Evolutionary conservation across 441 rosid genomes (phyloP), one percentile per base, ranked within the genome.

Genomic region (Raphanus hybrid): DNA sequence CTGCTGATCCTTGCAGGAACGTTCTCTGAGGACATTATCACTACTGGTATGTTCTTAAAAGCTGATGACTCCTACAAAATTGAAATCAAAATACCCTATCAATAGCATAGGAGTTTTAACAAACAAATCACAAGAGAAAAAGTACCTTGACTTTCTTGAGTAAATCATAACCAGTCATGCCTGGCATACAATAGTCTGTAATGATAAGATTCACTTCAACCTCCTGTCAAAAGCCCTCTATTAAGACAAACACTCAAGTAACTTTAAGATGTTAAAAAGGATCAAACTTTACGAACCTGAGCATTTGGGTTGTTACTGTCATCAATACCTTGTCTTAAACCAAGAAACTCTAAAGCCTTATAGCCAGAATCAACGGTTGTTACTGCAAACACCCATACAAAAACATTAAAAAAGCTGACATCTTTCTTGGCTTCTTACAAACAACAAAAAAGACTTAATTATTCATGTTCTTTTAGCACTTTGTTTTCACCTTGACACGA

Each of bases 151-250:
- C 78, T 87, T 84, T 88, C 84, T 84, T 90, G 78, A 90, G 92
- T 75, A 90, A 80, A 85, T 90, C 92, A 84, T 85, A 90, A 70
- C 92, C 92, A 43, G 91, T 88, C 94, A 90, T 87, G 79, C 90
- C 94, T 10, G 92, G 94, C 94, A 90, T 90, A 81, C 92, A 87
- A 67, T 85, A 90, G 66, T 90, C 92, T 37, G 94, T 90, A 15
- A 90, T 88, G 16, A 90, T 82, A 59, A 90, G 88, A 78, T 88
- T 86, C 70, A 90, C 92, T 74, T 82, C 87, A 74, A 81, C 83
- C 69, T 80, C 90, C 94, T 91, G 85, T 14, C 65, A 32, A 70
- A 55, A 69, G 1, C 5, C 26, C 26, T 32, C 35, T n/a, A 43
- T 23, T 12, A 66, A 54, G 70, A 43, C 70, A 41, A 4, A 66